phyloP scores from a whole-genome alignment of 192 early-diverging fungal species.

The Thamnidium elegans region DNA sequence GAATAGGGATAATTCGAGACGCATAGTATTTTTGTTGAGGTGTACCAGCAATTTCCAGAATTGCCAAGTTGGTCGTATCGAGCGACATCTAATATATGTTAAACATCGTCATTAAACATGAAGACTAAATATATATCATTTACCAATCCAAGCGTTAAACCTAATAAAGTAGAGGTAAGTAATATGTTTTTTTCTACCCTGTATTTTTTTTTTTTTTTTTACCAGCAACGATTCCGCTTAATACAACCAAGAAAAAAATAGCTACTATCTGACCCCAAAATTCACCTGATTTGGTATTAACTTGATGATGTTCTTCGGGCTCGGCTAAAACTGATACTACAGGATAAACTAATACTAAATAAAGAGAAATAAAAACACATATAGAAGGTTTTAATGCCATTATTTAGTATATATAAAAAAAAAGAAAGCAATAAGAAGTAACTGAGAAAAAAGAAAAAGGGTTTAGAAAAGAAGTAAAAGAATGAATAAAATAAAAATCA shows the following conservation, averaged over 20 bases:
- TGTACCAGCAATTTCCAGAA: slow-evolving; percentile 79
- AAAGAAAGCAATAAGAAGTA: neutral
- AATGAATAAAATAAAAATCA: neutral
- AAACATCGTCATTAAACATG: neutral
- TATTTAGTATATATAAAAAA: neutral
- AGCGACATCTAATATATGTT: slow-evolving; percentile 61
- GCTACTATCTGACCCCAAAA: slow-evolving; percentile 20
- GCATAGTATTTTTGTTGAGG: slow-evolving; percentile 67
- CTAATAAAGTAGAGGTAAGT: slow-evolving; percentile 12
- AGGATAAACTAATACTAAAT: no score
- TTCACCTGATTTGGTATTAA: neutral
- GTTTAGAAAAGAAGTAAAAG: neutral
- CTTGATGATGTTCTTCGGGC: neutral
- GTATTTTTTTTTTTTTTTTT: neutral
- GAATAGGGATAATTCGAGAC: slow-evolving; percentile 75
- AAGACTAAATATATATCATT: neutral
- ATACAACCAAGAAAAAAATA: slow-evolving; percentile 6
- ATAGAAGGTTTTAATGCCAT: neutral
- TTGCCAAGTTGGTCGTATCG: slow-evolving; percentile 74
- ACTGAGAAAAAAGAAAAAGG: neutral
- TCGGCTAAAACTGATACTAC: neutral
- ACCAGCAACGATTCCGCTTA: slow-evolving; percentile 27
- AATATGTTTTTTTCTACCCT: neutral
- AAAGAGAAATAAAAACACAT: neutral
- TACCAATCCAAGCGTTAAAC: slow-evolving; percentile 42